Evolutionary conservation across 1,139 yeast species (phyloP), one percentile per base, ranked within the genome.

Genomic region (Eremothecium sinecaudum): DNA sequence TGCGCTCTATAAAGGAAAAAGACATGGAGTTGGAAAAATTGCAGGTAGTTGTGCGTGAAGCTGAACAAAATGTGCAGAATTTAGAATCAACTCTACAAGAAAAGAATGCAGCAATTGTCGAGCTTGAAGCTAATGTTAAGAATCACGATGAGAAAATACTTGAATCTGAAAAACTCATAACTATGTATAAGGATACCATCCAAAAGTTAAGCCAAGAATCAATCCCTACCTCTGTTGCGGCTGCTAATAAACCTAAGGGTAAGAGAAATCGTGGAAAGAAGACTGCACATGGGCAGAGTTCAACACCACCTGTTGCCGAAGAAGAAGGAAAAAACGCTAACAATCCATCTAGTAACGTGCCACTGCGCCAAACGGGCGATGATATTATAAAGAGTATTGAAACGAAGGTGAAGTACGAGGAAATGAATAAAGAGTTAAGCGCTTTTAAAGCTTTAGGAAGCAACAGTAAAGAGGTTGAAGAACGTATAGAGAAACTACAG

Each of bases 401-500:
- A 10, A 27, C 21, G 9, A 32, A 33, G n/a, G 31, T 24, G 12
- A 39, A 40, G 32, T 30, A 35, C 9, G 35, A 42, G 7, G 23
- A 18, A 7, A 14, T 39, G n/a, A 31, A 22, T 24, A 26, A 32
- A 13, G 34, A 29, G 14, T 22, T 33, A 12, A 32, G 20, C 3
- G 33, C 40, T 4, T 35, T 51, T 19, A 39, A 41, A 11, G 44
- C 42, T 8, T 46, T 50, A 28, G 12, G 44, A 25, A 33, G 40
- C 23, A 35, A 35, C 9, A 20, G 36, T 4, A 29, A 28, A 11
- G 30, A 27, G 5, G 11, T 18, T 12, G 4, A 8, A 4, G n/a
- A 10, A n/a, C 14, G 16, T n/a, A 21, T 38, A 2, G 37, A 41
- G 4, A 35, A 43, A 11, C 27, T 48, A 19, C 40, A 43, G 17